Percentiles rank a stretch among this genome's conserved stretches.
Conservation (phyloP, 257 asterid species). For the Schizonepeta tenuifolia region DNA sequence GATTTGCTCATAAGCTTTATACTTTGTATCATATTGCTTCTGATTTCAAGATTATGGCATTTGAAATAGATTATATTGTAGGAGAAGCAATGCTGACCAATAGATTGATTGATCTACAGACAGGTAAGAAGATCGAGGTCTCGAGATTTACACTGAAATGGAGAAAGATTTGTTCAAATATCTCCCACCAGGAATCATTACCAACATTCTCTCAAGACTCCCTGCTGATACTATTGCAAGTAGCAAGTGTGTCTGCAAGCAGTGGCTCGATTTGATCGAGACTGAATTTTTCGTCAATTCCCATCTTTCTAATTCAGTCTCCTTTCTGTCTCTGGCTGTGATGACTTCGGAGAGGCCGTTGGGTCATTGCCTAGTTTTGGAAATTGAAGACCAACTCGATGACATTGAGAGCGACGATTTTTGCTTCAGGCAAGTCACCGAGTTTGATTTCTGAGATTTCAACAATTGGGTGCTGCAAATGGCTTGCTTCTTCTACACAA, state of each 20-base stretch:
- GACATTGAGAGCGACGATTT: not conserved
- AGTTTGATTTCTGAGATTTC: not conserved
- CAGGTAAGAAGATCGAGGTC: no score
- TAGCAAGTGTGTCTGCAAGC: slow-evolving; percentile 44
- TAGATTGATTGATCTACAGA: no score
- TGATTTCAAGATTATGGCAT: no score
- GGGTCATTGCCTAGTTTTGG: not conserved
- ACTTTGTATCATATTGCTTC: no score
- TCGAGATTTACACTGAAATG: not conserved
- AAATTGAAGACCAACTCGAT: not conserved
- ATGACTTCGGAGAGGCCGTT: not conserved
- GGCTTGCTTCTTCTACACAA: slow-evolving; percentile 32
- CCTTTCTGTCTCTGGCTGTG: not conserved
- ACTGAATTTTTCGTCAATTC: not conserved
- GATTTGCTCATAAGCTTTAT: no score
- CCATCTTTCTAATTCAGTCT: not conserved
- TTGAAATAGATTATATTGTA: no score
- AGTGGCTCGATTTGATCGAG: not conserved
- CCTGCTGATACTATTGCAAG: slow-evolving; percentile 6
- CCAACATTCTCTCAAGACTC: slow-evolving; percentile 40
- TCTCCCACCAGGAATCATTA: slow-evolving; percentile 25
- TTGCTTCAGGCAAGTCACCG: not conserved
- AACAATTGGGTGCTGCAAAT: not conserved
- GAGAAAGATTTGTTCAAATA: not conserved
- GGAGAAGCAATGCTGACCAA: no score